Evolutionary conservation across 1,139 yeast species (phyloP).

Genomic region (Zhuliangozyma blackwelliae): DNA sequence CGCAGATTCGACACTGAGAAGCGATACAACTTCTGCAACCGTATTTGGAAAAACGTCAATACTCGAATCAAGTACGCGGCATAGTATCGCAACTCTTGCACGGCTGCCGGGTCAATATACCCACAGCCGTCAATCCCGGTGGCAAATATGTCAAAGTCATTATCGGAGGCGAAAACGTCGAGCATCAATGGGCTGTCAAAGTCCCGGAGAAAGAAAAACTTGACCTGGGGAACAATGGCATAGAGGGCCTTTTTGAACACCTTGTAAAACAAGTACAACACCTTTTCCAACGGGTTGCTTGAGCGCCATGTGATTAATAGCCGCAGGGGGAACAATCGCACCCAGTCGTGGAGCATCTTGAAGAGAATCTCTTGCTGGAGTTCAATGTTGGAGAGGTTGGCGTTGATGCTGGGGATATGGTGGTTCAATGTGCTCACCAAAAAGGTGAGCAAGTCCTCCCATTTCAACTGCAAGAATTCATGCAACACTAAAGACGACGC

Average conservation of each 20-base stretch:
- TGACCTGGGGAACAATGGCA: constrained; percentile 40
- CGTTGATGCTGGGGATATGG: constrained; percentile 26
- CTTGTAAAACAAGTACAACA: constrained; percentile 32
- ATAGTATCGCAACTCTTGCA: constrained; percentile 20
- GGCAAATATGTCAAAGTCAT: constrained; percentile 25
- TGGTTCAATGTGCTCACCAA: constrained; percentile 21
- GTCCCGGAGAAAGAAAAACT: constrained; percentile 38
- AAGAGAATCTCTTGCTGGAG: constrained; percentile 35
- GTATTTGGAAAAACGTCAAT: constrained; percentile 24
- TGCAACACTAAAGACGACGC: neutral
- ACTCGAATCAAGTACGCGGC: constrained; percentile 32
- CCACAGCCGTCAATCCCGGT: constrained; percentile 18
- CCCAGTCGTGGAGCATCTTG: constrained; percentile 38
- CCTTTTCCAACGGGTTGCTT: constrained; percentile 29
- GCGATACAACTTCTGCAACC: constrained; percentile 24
- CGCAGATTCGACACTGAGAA: constrained; percentile 25
- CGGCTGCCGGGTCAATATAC: constrained; percentile 15
- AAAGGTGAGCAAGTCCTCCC: constrained; percentile 22
- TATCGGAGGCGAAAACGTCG: constrained; percentile 28
- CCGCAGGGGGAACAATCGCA: constrained; percentile 30
- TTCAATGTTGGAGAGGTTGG: constrained; percentile 22
- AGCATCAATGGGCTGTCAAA: constrained; percentile 42
- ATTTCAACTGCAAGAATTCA: constrained; percentile 18
- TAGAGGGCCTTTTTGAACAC: constrained; percentile 32
- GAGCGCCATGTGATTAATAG: constrained; percentile 19